Evolutionary conservation across 2,329 filamentous ascomycete genomes (phyloP), one percentile per base, ranked within the genome.

Genomic region (Cercospora janseana): DNA sequence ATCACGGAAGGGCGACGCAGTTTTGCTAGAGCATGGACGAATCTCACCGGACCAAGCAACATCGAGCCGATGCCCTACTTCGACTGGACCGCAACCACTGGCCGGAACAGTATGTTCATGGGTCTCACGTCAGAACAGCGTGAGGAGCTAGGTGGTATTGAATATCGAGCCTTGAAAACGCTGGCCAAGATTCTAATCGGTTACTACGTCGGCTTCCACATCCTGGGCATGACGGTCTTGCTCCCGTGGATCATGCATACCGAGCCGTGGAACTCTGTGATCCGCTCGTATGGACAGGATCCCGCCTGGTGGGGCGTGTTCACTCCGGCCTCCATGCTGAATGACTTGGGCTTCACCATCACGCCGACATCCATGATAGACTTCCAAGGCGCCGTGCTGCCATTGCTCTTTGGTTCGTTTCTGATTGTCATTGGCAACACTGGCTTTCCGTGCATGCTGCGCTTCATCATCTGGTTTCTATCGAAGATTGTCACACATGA

Each of bases 351-450:
- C 8, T 92, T 90, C 61, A 92, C 91, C 1, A 74, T 98, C 57
- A 97, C 90, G 0, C 86, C 91, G 0, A 88, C 97, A 70, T 96
- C 90, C 60, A 96, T 98, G 90, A 79, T 83, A 32, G 92, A 88
- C 0, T 97, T 97, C 68, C 83, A 88, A 60, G 79, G 75, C 6
- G 88, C 89, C 1, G 75, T 86, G 5, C 86, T 88, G 60, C 83
- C 86, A 0, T 75, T 97, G 37, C 74, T 96, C 16, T 66, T 93
- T 34, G 82, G 90, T 70, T 82, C 83, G 5, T 95, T 95, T 60
- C 79, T 97, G 32, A 93, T 97, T 65, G 83, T 97, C 54, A 89
- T 95, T 54, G 92, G 92, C 49, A 97, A 97, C 64, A 97, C 92
- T 0, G 93, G 87, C 0, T 97, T 97, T 61, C 93, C 92, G 0